phyloP scores from a whole-genome alignment of 352 stramenopile genomes.

The Blastocystis sp. region DNA sequence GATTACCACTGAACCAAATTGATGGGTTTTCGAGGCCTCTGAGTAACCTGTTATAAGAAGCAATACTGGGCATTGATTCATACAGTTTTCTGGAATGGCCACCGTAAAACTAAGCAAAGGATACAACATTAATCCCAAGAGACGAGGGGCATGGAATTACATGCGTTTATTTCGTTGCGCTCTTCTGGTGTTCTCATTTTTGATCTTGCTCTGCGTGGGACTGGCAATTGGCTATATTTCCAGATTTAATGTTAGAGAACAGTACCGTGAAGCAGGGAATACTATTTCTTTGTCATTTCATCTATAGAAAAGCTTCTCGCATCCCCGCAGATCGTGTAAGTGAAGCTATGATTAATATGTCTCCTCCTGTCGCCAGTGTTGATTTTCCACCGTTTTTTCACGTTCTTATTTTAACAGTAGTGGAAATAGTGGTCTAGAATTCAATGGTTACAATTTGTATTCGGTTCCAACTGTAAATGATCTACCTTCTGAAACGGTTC shows the following conservation, averaged over 20 bases:
- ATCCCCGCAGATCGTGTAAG: neutral
- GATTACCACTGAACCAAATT: no score
- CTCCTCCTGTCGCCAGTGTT: neutral
- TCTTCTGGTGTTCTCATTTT: neutral
- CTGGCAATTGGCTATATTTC: constrained; percentile 10
- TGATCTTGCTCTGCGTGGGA: neutral
- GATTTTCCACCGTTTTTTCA: neutral
- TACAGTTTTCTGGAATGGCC: neutral
- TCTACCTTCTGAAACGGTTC: neutral
- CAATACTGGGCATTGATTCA: no score
- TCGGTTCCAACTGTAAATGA: neutral
- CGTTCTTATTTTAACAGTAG: neutral
- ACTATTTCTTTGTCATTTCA: neutral
- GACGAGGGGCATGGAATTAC: neutral
- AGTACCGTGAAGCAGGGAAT: neutral
- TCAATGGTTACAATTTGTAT: constrained; percentile 37
- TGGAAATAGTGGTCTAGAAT: neutral
- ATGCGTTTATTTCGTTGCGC: neutral
- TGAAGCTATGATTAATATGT: neutral
- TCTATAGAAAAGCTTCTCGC: neutral
- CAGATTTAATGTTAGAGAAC: neutral
- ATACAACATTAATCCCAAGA: neutral
- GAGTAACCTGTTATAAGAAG: no score
- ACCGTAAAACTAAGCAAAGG: neutral
- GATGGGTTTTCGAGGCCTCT: no score